Base-by-base conservation (phyloP, 2,329 filamentous ascomycete species). In the Botrytis medusae region DNA sequence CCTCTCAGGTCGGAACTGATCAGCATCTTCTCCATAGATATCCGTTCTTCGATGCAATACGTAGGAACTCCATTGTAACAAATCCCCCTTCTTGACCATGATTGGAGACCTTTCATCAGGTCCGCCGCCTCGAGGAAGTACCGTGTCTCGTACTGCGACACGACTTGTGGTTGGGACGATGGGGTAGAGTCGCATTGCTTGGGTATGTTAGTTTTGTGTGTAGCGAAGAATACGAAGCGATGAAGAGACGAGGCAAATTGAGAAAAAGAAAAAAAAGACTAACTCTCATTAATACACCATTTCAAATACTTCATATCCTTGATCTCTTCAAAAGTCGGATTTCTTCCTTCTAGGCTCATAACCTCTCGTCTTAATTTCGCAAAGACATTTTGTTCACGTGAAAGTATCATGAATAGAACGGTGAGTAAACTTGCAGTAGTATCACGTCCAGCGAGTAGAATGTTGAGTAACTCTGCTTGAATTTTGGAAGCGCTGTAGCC, bases 1-100 rank as follows among this genome's bases (percentile, higher is more conserved):
- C 25, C 78, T 74, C 29, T 78, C 77, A 0, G 78, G 77, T 48
- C 71, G 73, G 63, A 77, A 79, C 71, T 79, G 78, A 6, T 79
- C 75, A 83, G 51, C 83, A 74, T 94, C 89, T 0, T 84, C 79
- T 4, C 92, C 92, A 78, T 92, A 95, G 42, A 94, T 84, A 73
- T 90, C 88, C 8, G 78, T 79, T 25, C 81, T 77, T 46, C 80
- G 77, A 60, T 83, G 82, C 75, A 84, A 78, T 3, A 74, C 74
- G 67, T 79, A 81, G 46, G 74, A 65, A 60, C 73, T 78, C 78
- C 71, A 64, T 77, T 44, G 72, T 69, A 68, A 22, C 68, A 71
- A 1, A 14, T 46, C 34, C 2, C 81, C 81, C 60, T 79, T 79
- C 10, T 74, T 74, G 8, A 83, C 74, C 29, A 82, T 79, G 10